These are phyloP conservation scores for Metschnikowia noctiluminum DNA, from an alignment of 805 yeast species.

Conservation along the genomic window DNA sequence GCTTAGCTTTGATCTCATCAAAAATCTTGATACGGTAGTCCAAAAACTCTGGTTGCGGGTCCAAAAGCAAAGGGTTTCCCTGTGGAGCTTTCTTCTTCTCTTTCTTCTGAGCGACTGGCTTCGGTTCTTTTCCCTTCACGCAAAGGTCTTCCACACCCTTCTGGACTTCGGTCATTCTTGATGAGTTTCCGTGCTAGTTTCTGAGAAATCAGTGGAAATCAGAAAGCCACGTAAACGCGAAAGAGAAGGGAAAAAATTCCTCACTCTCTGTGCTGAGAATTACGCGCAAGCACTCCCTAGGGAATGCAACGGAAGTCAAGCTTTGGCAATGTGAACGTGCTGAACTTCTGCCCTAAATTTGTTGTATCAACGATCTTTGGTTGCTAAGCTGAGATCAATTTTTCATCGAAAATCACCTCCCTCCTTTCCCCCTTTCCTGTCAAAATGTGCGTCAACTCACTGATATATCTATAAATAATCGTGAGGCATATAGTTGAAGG, in stretches of 20 bases:
- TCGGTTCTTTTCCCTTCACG: conserved; percentile 13
- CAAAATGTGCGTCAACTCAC: too few relatives aligned
- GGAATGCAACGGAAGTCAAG: too few relatives aligned
- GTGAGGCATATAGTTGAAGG: too few relatives aligned
- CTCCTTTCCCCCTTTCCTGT: too few relatives aligned
- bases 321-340: too few relatives aligned
- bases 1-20: conserved; percentile 73
- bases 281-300: neutral
- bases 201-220: neutral
- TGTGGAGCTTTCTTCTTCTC: conserved; percentile 43
- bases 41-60: conserved; percentile 82
- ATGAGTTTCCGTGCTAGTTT: neutral
- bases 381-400: too few relatives aligned
- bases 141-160: conserved; percentile 19
- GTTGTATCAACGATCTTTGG: too few relatives aligned
- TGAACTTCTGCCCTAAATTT: too few relatives aligned
- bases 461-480: too few relatives aligned
- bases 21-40: conserved; percentile 75
- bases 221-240: neutral
- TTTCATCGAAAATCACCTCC: too few relatives aligned
- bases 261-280: conserved; percentile 6
- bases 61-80: conserved; percentile 44
- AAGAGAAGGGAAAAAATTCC: conserved; percentile 7
- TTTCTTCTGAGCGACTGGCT: conserved; percentile 24
- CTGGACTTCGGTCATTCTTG: conserved; percentile 19